phyloP scores from a whole-genome alignment of 2,329 filamentous ascomycete species.

The Dactylellina leptospora region DNA sequence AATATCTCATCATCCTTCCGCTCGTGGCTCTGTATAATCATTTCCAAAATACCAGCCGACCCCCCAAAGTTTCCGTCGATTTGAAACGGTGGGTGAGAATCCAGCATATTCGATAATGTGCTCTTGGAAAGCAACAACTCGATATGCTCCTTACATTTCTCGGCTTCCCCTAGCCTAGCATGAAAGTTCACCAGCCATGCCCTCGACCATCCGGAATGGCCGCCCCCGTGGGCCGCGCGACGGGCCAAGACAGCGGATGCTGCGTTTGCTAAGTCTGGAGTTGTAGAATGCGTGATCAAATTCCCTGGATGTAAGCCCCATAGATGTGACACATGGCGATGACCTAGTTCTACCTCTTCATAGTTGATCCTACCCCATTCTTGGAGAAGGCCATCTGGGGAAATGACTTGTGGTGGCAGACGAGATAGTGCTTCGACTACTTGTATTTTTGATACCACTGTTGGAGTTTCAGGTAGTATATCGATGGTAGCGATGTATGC shows the following conservation, averaged over 20 bases:
- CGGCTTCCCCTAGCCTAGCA: constrained; percentile 62
- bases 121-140: constrained; percentile 61
- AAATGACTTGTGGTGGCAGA: constrained; percentile 54
- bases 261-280: constrained; percentile 53
- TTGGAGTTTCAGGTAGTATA: constrained; percentile 9
- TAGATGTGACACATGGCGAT: constrained; percentile 66
- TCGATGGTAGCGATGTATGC: constrained; percentile 55
- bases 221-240: constrained; percentile 61
- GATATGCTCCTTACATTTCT: constrained; percentile 60
- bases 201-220: constrained; percentile 66
- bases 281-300: constrained; percentile 59
- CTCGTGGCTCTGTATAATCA: constrained; percentile 62
- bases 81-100: constrained; percentile 64
- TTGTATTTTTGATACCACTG: constrained; percentile 1
- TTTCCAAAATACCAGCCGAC: constrained; percentile 64
- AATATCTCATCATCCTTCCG: constrained; percentile 15
- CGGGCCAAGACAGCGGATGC: constrained; percentile 58
- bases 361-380: constrained; percentile 60
- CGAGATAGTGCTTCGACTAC: constrained; percentile 51
- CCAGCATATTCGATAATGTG: constrained; percentile 63
- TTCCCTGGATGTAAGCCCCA: constrained; percentile 64
- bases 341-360: constrained; percentile 62
- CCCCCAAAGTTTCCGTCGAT: constrained; percentile 66
- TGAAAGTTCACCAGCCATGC: constrained; percentile 66
- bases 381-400: constrained; percentile 57